phyloP scores from a whole-genome alignment of 2,329 filamentous ascomycete species.

The Colletotrichum sp. region DNA sequence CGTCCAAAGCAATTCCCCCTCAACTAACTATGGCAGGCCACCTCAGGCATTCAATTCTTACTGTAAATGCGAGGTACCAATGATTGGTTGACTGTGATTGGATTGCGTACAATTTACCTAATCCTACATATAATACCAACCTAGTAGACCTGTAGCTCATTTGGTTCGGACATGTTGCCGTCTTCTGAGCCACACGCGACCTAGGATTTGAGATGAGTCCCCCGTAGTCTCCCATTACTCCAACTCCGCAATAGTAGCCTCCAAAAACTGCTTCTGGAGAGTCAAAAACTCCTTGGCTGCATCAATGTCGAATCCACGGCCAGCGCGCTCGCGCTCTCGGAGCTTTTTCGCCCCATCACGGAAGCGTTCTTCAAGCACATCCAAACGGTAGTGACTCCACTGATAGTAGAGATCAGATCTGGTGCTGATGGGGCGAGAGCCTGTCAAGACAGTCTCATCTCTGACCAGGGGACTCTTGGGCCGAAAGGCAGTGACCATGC shows the following conservation, averaged over 20 bases:
- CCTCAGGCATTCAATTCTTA: not conserved
- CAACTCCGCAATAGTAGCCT: not conserved
- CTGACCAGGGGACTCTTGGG: constrained; percentile 57
- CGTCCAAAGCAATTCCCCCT: not conserved
- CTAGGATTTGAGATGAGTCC: not conserved
- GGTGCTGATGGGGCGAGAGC: constrained; percentile 64
- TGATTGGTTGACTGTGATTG: not conserved
- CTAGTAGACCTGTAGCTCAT: not conserved
- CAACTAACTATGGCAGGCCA: not conserved
- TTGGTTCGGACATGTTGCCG: not conserved
- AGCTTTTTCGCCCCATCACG: constrained; percentile 11
- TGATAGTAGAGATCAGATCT: constrained; percentile 64
- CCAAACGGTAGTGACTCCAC: constrained; percentile 66
- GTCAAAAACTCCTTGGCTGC: not conserved
- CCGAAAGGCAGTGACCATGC: constrained; percentile 70
- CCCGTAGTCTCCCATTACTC: not conserved
- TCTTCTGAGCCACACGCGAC: not conserved
- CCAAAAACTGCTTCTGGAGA: not conserved
- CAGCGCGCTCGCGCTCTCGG: not conserved
- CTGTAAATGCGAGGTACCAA: not conserved
- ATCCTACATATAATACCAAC: not conserved
- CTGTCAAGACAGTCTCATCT: constrained; percentile 67
- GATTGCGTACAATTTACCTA: not conserved
- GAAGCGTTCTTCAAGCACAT: constrained; percentile 64
- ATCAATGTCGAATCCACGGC: not conserved